Conservation (phyloP, 2,329 filamentous ascomycete species). For the Botryotinia convoluta region DNA sequence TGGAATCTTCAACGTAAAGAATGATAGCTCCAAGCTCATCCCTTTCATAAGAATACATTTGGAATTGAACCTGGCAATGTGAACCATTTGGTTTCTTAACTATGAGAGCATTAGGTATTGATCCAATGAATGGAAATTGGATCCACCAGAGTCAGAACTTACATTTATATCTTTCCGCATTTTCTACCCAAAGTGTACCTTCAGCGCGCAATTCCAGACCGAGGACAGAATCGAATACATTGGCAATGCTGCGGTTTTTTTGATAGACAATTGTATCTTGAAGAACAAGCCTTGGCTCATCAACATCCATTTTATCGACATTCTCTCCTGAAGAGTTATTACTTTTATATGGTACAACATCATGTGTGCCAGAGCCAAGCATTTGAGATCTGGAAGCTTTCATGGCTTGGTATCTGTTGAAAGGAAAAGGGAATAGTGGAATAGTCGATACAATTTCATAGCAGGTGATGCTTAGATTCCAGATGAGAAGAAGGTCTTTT, state of each 20-base stretch:
- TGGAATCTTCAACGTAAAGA: slow-evolving; percentile 13
- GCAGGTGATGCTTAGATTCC: not conserved
- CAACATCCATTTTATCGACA: not conserved
- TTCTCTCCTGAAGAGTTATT: not conserved
- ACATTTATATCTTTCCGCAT: slow-evolving; percentile 16
- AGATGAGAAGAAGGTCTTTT: not conserved
- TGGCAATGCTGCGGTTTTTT: slow-evolving; percentile 2
- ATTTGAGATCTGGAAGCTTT: not conserved
- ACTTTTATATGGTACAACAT: not conserved
- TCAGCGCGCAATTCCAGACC: slow-evolving; percentile 8
- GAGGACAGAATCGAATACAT: slow-evolving; percentile 1
- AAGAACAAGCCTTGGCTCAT: slow-evolving; percentile 12
- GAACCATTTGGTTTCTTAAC: slow-evolving; percentile 18
- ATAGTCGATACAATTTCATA: no score
- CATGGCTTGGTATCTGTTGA: not conserved
- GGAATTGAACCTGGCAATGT: slow-evolving; percentile 10
- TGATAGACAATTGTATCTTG: slow-evolving; percentile 16
- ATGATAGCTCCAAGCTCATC: slow-evolving; percentile 16
- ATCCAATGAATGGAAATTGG: not conserved
- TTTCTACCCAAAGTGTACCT: slow-evolving; percentile 16
- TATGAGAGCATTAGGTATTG: not conserved
- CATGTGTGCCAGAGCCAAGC: not conserved
- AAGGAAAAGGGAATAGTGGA: not conserved
- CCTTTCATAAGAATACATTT: slow-evolving; percentile 15
- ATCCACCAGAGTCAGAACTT: not conserved